These are phyloP conservation scores for Melampsora larici-populina DNA, from an alignment of 1,284 basidiomycete genomes.

Conservation along the genomic window DNA sequence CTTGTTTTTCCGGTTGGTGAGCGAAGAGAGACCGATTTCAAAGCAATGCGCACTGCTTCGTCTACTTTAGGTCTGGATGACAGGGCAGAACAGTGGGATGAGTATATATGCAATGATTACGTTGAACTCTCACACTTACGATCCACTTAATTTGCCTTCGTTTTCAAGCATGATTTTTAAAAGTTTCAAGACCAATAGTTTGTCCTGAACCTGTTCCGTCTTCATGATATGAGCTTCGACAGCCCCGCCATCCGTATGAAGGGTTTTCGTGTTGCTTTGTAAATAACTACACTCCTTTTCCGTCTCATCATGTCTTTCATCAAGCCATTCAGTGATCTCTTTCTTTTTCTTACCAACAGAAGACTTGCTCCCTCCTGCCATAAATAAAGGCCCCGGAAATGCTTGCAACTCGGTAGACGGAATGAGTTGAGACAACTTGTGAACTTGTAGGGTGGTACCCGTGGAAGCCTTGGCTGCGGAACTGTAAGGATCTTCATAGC, in stretches of 20 bases:
- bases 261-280: conserved; percentile 6
- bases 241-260: neutral
- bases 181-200: conserved; percentile 35
- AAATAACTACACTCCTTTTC: conserved; percentile 31
- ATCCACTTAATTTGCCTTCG: conserved; percentile 41
- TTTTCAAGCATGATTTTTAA: conserved; percentile 42
- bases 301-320: conserved; percentile 21
- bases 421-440: conserved; percentile 30
- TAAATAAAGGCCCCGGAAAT: conserved; percentile 41
- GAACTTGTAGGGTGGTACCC: conserved; percentile 15
- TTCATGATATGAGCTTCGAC: neutral
- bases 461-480: neutral
- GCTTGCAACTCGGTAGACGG: conserved; percentile 31
- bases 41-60: conserved; percentile 33
- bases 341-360: conserved; percentile 37
- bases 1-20: neutral
- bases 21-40: conserved; percentile 23
- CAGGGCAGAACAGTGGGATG: neutral
- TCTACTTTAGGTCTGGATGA: conserved; percentile 18
- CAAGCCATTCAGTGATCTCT: conserved; percentile 34
- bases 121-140: conserved; percentile 11
- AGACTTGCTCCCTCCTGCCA: conserved; percentile 43
- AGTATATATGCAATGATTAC: neutral
- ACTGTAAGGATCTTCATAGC: conserved; percentile 36
- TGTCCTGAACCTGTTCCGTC: conserved; percentile 28